Conservation (phyloP, 805 yeast species). For the Ogataea thermomethanolica region DNA sequence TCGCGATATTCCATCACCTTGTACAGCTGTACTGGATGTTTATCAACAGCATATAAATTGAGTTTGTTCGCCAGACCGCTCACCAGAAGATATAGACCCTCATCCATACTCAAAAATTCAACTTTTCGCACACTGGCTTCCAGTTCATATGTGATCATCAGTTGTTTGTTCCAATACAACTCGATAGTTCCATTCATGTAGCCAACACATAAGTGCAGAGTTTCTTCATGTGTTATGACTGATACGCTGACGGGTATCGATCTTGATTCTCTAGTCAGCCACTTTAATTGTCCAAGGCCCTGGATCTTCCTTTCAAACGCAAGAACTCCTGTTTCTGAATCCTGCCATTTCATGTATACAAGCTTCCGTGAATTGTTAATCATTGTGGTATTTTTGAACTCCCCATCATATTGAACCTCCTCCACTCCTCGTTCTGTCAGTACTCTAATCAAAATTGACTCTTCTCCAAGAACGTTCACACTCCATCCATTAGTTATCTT, state of each 20-base stretch:
- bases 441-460: slow-evolving; percentile 2
- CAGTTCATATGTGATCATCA: background rate
- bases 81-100: slow-evolving; percentile 8
- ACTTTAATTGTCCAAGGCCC: slow-evolving; percentile 2
- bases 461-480: slow-evolving; percentile 2
- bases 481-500: slow-evolving; percentile 5
- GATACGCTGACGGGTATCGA: background rate
- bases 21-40: background rate
- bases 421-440: slow-evolving; percentile 2
- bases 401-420: slow-evolving; percentile 2
- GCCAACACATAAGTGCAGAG: slow-evolving; percentile 1
- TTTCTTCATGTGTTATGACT: background rate
- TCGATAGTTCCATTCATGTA: slow-evolving; percentile 6
- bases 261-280: background rate
- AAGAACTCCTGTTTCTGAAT: slow-evolving; percentile 2
- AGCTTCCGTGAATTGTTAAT: background rate
- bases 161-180: background rate
- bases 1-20: slow-evolving; percentile 10
- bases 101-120: slow-evolving; percentile 1
- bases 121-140: slow-evolving; percentile 17
- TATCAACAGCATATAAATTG: slow-evolving; percentile 7
- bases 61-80: slow-evolving; percentile 16
- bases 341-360: slow-evolving; percentile 4
- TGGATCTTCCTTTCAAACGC: slow-evolving; percentile 1
- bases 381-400: background rate